Conservation (phyloP, 768 basidiomycete species). For the Pisolithus sp. region DNA sequence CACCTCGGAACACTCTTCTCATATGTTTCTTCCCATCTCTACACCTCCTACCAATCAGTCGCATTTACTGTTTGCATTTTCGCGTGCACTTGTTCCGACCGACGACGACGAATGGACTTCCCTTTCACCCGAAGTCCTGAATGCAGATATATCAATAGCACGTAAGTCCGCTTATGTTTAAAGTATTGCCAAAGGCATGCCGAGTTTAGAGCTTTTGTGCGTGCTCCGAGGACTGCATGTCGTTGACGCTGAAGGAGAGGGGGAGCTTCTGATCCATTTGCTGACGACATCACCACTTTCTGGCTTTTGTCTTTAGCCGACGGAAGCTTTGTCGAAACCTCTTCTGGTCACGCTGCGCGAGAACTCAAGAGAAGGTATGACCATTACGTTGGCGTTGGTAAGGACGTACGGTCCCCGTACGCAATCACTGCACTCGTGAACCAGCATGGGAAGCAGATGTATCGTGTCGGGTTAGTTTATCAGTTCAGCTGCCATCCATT, state of each 20-base stretch:
- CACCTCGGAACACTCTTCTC: conserved; percentile 14
- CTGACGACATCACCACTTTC: background rate
- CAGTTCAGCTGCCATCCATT: background rate
- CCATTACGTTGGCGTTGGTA: conserved; percentile 57
- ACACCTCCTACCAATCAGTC: conserved; percentile 32
- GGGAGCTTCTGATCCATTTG: background rate
- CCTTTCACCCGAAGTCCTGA: conserved; percentile 44
- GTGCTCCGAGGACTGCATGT: background rate
- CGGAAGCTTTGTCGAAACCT: conserved; percentile 73
- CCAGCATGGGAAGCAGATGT: conserved; percentile 74
- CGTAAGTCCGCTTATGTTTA: conserved; percentile 35
- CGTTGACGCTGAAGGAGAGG: background rate
- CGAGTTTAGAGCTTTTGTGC: background rate
- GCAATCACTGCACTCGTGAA: conserved; percentile 78
- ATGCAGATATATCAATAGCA: conserved; percentile 54
- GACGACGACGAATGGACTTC: conserved; percentile 35
- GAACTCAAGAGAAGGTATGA: conserved; percentile 77
- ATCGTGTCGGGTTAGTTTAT: conserved; percentile 63
- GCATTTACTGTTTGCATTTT: conserved; percentile 39
- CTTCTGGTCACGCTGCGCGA: conserved; percentile 67
- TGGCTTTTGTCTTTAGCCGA: conserved; percentile 42
- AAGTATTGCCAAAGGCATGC: background rate
- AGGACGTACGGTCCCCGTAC: conserved; percentile 67
- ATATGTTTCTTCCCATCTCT: conserved; percentile 40
- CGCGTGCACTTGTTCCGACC: conserved; percentile 33